A percentile compares a stretch with the other conserved stretches of the same genome.
phyloP scores from a whole-genome alignment of 768 basidiomycete species.

The Rhizopogon sp. region DNA sequence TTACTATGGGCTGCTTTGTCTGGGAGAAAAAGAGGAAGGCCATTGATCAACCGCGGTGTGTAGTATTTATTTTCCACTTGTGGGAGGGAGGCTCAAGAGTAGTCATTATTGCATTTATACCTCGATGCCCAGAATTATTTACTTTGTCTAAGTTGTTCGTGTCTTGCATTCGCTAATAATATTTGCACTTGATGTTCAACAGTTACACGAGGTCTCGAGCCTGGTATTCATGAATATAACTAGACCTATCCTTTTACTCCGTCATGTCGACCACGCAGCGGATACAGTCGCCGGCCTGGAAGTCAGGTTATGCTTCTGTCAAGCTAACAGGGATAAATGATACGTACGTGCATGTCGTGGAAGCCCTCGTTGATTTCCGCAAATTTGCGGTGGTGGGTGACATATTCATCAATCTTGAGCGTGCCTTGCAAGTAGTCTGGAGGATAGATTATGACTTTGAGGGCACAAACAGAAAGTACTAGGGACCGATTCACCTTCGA shows the following conservation, averaged over 20 bases:
- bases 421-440: conserved; percentile 77
- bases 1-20: conserved; percentile 68
- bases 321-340: background rate
- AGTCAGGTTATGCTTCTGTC: conserved; percentile 2
- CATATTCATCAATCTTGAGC: conserved; percentile 92
- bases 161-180: background rate
- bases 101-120: conserved; percentile 9
- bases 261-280: conserved; percentile 94
- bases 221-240: background rate
- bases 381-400: conserved; percentile 79
- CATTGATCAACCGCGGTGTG: conserved; percentile 49
- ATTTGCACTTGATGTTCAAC: background rate
- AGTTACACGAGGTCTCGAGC: background rate
- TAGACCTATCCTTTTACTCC: conserved; percentile 2
- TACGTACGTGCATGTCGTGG: conserved; percentile 92
- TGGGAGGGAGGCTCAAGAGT: background rate
- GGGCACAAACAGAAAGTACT: background rate
- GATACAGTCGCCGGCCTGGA: conserved; percentile 80
- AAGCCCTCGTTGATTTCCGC: conserved; percentile 84
- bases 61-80: conserved; percentile 5
- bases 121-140: conserved; percentile 1
- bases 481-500: conserved; percentile 58
- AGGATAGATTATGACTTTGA: conserved; percentile 2
- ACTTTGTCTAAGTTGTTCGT: background rate
- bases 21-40: conserved; percentile 43